A percentile compares a stretch with the other conserved stretches of the same genome.
Evolutionary conservation across 495 filamentous ascomycete species (phyloP).

Genomic region (Tuber aestivum): DNA sequence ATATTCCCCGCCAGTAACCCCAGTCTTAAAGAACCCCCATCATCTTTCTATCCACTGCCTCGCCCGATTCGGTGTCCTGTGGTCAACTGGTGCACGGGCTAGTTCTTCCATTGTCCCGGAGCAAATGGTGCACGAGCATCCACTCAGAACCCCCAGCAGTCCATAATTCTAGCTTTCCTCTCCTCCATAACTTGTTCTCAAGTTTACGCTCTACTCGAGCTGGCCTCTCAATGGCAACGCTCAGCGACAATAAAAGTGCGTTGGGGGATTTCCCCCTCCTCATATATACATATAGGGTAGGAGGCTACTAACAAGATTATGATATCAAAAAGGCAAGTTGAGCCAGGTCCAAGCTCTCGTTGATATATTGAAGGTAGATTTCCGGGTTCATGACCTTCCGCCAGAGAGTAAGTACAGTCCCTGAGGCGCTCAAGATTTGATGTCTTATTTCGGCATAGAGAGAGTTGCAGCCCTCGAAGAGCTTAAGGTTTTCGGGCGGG

Average conservation of each 20-base stretch:
- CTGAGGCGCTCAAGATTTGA: not conserved
- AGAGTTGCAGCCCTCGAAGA: conserved; percentile 59
- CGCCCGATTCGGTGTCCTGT: not conserved
- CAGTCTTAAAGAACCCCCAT: not conserved
- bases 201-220: not conserved
- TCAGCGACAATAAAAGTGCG: not conserved
- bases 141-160: not conserved
- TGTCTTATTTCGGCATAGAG: conserved; percentile 48
- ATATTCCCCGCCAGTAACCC: not conserved
- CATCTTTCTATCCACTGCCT: not conserved
- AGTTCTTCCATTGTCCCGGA: not conserved
- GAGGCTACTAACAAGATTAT: not conserved
- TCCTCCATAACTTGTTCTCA: not conserved
- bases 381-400: conserved; percentile 51
- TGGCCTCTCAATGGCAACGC: not conserved
- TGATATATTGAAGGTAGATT: conserved; percentile 54
- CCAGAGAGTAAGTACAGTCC: conserved; percentile 53
- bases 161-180: not conserved
- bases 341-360: conserved; percentile 47
- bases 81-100: not conserved
- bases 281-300: not conserved
- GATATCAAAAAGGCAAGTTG: conserved; percentile 9
- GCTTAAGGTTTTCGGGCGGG: conserved; percentile 72
- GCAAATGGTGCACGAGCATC: not conserved
- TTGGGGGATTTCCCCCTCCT: not conserved